Percentiles rank a stretch among this genome's conserved stretches.
Conservation (phyloP, 768 basidiomycete genomes). For the Pholiota microspora region DNA sequence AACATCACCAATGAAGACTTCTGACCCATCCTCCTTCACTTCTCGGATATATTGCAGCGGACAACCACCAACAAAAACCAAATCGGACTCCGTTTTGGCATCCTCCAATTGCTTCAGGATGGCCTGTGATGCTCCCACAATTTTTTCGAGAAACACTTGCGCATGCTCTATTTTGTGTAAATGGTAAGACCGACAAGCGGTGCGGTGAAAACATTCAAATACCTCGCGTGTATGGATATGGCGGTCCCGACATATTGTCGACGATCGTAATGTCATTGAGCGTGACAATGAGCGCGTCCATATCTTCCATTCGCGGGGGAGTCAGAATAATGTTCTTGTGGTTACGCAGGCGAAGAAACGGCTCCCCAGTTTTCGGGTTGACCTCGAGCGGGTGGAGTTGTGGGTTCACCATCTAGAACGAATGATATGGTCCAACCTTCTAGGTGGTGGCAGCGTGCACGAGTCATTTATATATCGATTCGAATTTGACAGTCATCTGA, state of each 20-base stretch:
- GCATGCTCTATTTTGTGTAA: slow-evolving; percentile 31
- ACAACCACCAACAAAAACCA: slow-evolving; percentile 37
- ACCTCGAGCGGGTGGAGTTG: slow-evolving; percentile 30
- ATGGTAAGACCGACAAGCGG: not conserved
- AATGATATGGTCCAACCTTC: not conserved
- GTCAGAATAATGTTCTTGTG: slow-evolving; percentile 60
- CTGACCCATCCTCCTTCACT: slow-evolving; percentile 52
- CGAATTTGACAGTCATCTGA: too few species aligned
- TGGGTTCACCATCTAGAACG: slow-evolving; percentile 10
- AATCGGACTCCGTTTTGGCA: slow-evolving; percentile 20
- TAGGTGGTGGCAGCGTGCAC: not conserved
- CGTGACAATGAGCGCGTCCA: slow-evolving; percentile 28
- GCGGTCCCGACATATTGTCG: slow-evolving; percentile 43
- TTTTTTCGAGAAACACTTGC: slow-evolving; percentile 1
- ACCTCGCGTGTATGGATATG: slow-evolving; percentile 51
- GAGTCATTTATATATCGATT: not conserved
- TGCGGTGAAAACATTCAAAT: not conserved
- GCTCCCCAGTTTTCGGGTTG: slow-evolving; percentile 33
- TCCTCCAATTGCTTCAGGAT: slow-evolving; percentile 30
- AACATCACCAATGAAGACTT: slow-evolving; percentile 52
- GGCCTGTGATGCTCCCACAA: slow-evolving; percentile 27
- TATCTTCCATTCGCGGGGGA: slow-evolving; percentile 51
- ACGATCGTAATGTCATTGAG: slow-evolving; percentile 53
- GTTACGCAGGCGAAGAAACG: slow-evolving; percentile 48
- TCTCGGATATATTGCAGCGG: slow-evolving; percentile 56